These are phyloP conservation scores for Sphaceloma murrayae DNA, from an alignment of 2,329 filamentous ascomycete species.

Conservation along the genomic window DNA sequence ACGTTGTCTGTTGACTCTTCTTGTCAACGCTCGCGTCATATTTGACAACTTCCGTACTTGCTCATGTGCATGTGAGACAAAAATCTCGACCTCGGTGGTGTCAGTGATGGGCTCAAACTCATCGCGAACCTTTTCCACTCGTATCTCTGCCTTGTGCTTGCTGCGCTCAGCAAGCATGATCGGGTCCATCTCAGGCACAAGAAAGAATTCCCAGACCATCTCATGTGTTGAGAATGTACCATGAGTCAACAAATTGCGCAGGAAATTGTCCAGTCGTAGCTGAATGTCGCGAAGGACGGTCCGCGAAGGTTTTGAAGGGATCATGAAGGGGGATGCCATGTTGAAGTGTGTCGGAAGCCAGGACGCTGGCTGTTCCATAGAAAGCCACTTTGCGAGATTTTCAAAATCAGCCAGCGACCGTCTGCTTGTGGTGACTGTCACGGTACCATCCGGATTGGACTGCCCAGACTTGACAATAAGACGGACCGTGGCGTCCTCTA, in stretches of 20 bases:
- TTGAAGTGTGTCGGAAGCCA: constrained; percentile 77
- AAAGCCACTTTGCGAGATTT: constrained; percentile 71
- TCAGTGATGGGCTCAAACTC: constrained; percentile 76
- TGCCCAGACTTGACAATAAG: constrained; percentile 91
- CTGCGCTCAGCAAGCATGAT: constrained; percentile 85
- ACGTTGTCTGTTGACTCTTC: constrained; percentile 64
- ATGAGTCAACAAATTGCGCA: constrained; percentile 77
- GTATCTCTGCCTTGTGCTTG: constrained; percentile 71
- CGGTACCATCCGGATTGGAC: constrained; percentile 68
- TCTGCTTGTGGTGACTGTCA: constrained; percentile 89
- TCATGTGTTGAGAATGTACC: constrained; percentile 93
- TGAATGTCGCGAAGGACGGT: constrained; percentile 82
- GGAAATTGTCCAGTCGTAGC: constrained; percentile 72
- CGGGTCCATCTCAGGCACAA: constrained; percentile 86
- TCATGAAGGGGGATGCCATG: constrained; percentile 79
- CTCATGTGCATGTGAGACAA: constrained; percentile 82
- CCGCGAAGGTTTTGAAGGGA: constrained; percentile 83
- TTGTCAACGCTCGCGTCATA: constrained; percentile 70
- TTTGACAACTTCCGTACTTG: constrained; percentile 78
- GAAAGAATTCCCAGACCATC: constrained; percentile 97
- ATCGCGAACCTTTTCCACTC: constrained; percentile 75
- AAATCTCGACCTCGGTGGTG: constrained; percentile 81
- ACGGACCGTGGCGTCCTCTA: constrained; percentile 88
- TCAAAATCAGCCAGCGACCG: constrained; percentile 85
- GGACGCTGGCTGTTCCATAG: constrained; percentile 85